Conservation (phyloP, 306 rosid species). For the Phaseolus lunatus region DNA sequence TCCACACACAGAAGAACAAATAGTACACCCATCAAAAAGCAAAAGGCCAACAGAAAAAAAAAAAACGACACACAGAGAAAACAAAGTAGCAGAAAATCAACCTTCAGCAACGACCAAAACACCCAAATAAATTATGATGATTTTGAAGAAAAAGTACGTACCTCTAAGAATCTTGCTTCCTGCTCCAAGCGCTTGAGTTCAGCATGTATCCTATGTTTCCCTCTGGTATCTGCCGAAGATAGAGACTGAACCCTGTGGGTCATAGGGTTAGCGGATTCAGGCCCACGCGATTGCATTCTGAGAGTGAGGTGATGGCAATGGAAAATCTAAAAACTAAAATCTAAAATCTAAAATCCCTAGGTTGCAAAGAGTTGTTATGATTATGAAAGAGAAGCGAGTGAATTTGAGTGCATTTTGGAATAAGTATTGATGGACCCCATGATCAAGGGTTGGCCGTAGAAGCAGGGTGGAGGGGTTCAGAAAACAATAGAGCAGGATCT, state of each 20-base stretch:
- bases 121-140: conserved; percentile 30
- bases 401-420: neutral
- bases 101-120: conserved; percentile 21
- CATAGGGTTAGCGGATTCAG: conserved; percentile 67
- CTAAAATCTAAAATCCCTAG: conserved; percentile 1
- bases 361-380: conserved; percentile 37
- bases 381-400: conserved; percentile 44
- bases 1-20: conserved; percentile 24
- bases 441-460: conserved; percentile 40
- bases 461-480: conserved; percentile 29
- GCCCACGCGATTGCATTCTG: conserved; percentile 77
- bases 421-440: conserved; percentile 61
- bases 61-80: conserved; percentile 35
- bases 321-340: neutral
- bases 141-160: conserved; percentile 35
- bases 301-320: conserved; percentile 39
- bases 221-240: conserved; percentile 80
- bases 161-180: conserved; percentile 93
- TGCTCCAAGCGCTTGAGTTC: conserved; percentile 91
- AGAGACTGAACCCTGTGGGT: conserved; percentile 73
- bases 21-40: conserved; percentile 11
- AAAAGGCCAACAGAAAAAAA: neutral
- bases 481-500: conserved; percentile 53
- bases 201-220: conserved; percentile 92
- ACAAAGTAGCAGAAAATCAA: conserved; percentile 15